phyloP scores from a whole-genome alignment of 2,329 filamentous ascomycete genomes.

The Apiospora sp. region DNA sequence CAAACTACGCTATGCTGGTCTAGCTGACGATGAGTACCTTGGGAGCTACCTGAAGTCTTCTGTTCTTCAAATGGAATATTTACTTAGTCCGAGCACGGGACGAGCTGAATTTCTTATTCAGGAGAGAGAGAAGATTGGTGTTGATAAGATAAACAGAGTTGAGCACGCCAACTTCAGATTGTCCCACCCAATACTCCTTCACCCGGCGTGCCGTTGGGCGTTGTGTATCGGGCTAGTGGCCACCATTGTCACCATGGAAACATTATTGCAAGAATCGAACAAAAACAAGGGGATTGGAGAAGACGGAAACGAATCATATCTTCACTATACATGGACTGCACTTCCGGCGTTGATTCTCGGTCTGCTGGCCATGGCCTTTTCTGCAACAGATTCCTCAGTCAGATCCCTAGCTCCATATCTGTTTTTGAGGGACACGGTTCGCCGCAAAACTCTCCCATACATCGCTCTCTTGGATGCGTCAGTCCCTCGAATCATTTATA shows the following conservation, averaged over 20 bases:
- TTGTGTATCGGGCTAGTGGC: background rate
- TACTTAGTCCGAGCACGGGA: background rate
- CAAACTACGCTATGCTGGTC: background rate
- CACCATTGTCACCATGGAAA: background rate
- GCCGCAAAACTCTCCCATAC: background rate
- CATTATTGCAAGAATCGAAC: background rate
- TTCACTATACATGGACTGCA: background rate
- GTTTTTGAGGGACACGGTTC: background rate
- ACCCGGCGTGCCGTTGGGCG: background rate
- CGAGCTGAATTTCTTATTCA: background rate
- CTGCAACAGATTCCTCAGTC: background rate
- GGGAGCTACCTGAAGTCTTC: accelerated
- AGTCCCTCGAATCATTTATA: background rate
- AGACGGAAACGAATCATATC: background rate
- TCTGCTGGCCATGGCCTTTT: background rate
- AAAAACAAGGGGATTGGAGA: background rate
- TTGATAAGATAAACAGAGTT: background rate
- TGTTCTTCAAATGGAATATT: background rate
- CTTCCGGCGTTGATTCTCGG: background rate
- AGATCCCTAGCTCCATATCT: background rate
- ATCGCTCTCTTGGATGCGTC: background rate
- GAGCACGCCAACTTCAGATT: background rate
- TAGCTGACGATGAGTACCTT: background rate
- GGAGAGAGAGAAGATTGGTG: too few species aligned
- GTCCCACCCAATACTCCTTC: background rate